Base-by-base conservation (phyloP, 2,329 filamentous ascomycete species). In the Alternaria atra region DNA sequence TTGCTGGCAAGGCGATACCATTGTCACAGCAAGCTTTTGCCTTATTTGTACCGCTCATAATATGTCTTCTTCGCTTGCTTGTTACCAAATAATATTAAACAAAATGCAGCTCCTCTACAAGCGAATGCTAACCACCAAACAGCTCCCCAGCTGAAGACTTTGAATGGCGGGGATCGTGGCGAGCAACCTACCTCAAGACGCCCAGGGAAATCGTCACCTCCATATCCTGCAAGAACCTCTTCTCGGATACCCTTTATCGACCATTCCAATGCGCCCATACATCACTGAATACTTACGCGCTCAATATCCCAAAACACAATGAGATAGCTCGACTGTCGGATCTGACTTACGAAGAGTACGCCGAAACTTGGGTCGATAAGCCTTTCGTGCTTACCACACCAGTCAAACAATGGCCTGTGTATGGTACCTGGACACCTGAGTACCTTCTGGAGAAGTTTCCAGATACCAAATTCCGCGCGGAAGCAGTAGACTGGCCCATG, bases 401-500 rank as follows among this genome's bases (percentile, higher is more conserved):
- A 15, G 91, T 97, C 61, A 91, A 89, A 72, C 77, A 87, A 63
- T 98, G 95, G 94, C 91, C 92, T 1, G 89, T 90, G 1, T 93
- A 86, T 77, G 83, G 84, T 37, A 82, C 86, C 29, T 98, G 94
- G 94, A 89, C 86, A 3, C 85, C 91, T 10, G 84, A 90, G n/a
- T 80, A 80, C 9, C 84, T 98, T 1, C 81, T 90, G 1, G 71
- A 82, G n/a, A 82, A 84, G 61, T 93, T 93, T 75, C 82, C 84
- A 1, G 80, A 89, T 51, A 85, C 90, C 3, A 84, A 86, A 52
- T 97, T 98, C 79, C 88, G 93, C 40, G 94, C 94, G 9, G 95
- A 98, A 83, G 91, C 93, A 0, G 94, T 98, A 5, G 93, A 97
- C 80, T 98, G 94, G 94, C 87, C 89, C 0, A 86, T 97, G 64